Evolutionary conservation across 1,139 yeast species (phyloP), one percentile per base, ranked within the genome.

Genomic region (Yamadazyma friedrichii): DNA sequence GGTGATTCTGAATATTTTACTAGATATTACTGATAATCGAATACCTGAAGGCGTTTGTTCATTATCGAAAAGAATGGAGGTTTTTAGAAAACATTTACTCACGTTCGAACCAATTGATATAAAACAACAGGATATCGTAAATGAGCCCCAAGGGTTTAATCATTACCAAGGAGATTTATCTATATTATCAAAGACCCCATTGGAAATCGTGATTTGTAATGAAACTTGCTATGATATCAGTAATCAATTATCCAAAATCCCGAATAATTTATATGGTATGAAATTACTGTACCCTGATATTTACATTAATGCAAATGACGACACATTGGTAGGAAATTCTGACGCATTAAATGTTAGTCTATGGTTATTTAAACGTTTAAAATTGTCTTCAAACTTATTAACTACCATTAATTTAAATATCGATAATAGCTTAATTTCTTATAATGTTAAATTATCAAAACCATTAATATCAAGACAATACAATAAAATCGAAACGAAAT

Each of bases 401-500:
- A 30, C 41, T 3, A 38, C 39, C 2, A 10, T 41, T 1, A 32
- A 41, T 11, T 17, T 41, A 6, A 34, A 41, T 24, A 25, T 41
- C 9, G 41, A 41, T 32, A 41, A 41, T 15, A 41, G 44, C 32
- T 26, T 41, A 16, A 35, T 41, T 6, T 33, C 44, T 5, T 35
- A 41, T 25, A 15, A 35, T n/a, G 25, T 41, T 10, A 34, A 29
- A 15, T 41, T 22, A 13, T 17, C 30, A 3, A 25, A 28, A 3
- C 28, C 33, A 9, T 24, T 36, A 1, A 2, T 12, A 11, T 31
- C 39, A 3, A 38, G 43, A 41, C 43, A 41, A 15, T 41, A 28
- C 20, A 41, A 38, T 35, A 4, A 33, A 9, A 33, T 36, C 6
- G 96, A 89, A 58, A 75, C 87, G 0, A 88, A 88, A 59, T 88